Evolutionary conservation across 1,284 basidiomycete species (phyloP).

Genomic region (Tetrapyrgos nigripes): DNA sequence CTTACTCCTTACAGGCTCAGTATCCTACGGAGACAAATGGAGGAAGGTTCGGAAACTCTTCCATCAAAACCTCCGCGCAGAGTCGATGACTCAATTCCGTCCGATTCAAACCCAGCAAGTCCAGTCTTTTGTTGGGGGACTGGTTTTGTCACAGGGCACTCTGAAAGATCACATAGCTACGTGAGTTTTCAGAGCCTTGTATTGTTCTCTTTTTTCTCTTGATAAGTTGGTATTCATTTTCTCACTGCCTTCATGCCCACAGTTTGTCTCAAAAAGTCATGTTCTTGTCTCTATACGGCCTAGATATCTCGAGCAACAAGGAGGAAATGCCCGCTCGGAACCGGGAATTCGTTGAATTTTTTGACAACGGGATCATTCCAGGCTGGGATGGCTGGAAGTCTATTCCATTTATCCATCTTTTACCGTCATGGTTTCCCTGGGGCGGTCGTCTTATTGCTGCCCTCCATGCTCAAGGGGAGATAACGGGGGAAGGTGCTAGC

Average conservation of each 20-base stretch:
- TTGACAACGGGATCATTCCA: conserved; percentile 27
- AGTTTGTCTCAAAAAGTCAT: conserved; percentile 5
- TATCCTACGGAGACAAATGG: conserved; percentile 32
- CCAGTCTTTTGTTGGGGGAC: conserved; percentile 23
- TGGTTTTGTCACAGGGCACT: conserved; percentile 27
- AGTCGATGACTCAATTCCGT: conserved; percentile 19
- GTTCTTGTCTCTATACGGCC: too few relatives aligned
- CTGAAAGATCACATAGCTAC: too few relatives aligned
- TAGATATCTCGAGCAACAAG: too few relatives aligned
- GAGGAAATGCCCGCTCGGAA: too few relatives aligned
- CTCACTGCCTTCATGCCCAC: not conserved
- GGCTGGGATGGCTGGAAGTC: conserved; percentile 32
- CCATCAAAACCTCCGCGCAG: too few relatives aligned
- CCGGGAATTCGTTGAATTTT: too few relatives aligned
- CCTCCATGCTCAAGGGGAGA: too few relatives aligned
- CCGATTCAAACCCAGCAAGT: conserved; percentile 26
- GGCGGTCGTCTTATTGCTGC: too few relatives aligned
- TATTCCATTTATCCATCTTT: conserved; percentile 32
- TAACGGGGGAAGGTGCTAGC: too few relatives aligned
- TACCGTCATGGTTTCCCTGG: conserved; percentile 32
- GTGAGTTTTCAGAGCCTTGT: too few relatives aligned
- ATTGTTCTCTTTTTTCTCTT: conserved; percentile 24
- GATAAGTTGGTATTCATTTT: not conserved
- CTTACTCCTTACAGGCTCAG: conserved; percentile 8
- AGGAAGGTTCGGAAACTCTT: too few relatives aligned